Base-by-base conservation (phyloP, 2,329 filamentous ascomycete genomes). In the Mycosphaerelloides madeirae region DNA sequence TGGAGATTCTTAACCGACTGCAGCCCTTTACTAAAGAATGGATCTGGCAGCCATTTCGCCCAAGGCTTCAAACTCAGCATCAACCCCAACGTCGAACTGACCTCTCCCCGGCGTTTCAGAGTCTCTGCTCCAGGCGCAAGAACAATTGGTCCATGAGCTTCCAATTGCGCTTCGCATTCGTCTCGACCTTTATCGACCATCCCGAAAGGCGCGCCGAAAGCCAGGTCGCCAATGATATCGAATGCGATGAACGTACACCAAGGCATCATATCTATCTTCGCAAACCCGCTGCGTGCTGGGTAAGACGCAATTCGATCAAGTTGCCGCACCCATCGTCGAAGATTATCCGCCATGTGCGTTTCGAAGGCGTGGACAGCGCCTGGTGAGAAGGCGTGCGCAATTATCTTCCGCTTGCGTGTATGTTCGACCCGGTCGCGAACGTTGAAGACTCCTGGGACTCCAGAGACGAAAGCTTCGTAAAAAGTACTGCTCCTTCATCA, bases 381-480 rank as follows among this genome's bases (percentile, higher is more conserved):
- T 0, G 62, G 62, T 0, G 60, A 63, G 38, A 65, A 65, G 6
- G 61, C 61, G 39, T 66, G 64, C 0, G 63, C 57, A 31, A 65
- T 60, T 29, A 64, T 62, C 31, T 65, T 65, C 2, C 63, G 57
- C 44, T 66, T 66, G 1, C 64, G 56, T 2, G 60, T 61, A 39
- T 66, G 64, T 31, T 64, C 58, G 8, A 47, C 50, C 3, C 64
- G 57, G 39, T 65, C 61, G 19, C 63, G 55, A 1, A 61, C 58
- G 25, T 58, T 66, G 50, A 65, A 65, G 33, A 65, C 62, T 9
- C 63, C 62, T 2, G 57, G 61, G 1, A 63, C 61, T 3, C 58
- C 58, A 7, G 61, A 63, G 8, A 64, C 54, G 33, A 65, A 65
- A 16, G 64, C 60, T 45, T 65, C 60, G 38, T 66, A 65, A 38